Conservation (phyloP, 257 asterid species). For the Apocynum venetum region DNA sequence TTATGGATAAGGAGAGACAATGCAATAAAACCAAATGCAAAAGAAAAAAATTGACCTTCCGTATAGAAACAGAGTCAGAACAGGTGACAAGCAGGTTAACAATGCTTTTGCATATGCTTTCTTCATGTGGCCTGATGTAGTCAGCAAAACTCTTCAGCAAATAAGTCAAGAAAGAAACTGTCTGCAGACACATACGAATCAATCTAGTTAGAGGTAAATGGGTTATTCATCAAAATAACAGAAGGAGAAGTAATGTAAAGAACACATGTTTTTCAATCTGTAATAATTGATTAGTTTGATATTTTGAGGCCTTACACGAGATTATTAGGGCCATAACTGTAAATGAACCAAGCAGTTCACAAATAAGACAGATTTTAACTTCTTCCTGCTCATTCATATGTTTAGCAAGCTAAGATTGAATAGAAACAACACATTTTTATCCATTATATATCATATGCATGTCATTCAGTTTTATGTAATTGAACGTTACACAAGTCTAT, state of each 20-base stretch:
- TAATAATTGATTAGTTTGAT: background rate
- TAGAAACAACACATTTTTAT: background rate
- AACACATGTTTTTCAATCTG: background rate
- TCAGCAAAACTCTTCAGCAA: slow-evolving; percentile 91
- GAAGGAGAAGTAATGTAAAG: background rate
- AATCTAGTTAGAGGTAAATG: slow-evolving; percentile 2
- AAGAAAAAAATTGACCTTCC: slow-evolving; percentile 53
- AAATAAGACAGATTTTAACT: background rate
- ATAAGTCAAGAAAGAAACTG: slow-evolving; percentile 95
- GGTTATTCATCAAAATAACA: background rate
- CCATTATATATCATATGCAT: background rate
- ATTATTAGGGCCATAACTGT: background rate
- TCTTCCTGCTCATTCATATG: background rate
- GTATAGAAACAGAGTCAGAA: slow-evolving; percentile 93
- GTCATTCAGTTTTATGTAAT: background rate
- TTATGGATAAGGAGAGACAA: background rate
- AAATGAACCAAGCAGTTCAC: background rate
- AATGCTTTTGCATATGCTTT: slow-evolving; percentile 94
- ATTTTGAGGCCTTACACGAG: background rate
- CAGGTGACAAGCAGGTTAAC: slow-evolving; percentile 98
- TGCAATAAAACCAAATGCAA: background rate
- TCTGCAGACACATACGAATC: slow-evolving; percentile 42
- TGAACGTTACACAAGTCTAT: background rate
- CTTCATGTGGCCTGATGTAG: slow-evolving; percentile 94
- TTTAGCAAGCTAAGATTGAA: background rate